Percentiles rank a stretch among this genome's conserved stretches.
These are phyloP conservation scores for Trichoderma hamatum DNA, from an alignment of 2,329 filamentous ascomycete species.

Conservation along the genomic window DNA sequence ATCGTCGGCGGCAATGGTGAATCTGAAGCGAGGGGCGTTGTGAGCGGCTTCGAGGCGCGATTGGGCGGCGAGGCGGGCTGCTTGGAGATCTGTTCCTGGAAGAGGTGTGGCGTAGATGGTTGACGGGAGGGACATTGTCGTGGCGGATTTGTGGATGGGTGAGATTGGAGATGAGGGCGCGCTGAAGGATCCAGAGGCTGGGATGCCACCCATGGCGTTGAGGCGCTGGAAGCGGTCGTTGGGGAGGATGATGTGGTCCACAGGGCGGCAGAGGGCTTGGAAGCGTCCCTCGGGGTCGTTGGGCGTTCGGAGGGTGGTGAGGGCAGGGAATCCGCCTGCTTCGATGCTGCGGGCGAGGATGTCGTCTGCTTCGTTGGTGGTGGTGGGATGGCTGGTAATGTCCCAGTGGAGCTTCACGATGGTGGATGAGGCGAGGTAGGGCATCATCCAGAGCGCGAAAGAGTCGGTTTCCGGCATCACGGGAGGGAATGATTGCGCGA, in stretches of 20 bases:
- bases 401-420: constrained; percentile 65
- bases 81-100: constrained; percentile 50
- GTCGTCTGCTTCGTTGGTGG: constrained; percentile 56
- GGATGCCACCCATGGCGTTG: constrained; percentile 9
- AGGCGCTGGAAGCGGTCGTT: constrained; percentile 48
- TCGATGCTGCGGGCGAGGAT: constrained; percentile 67
- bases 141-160: constrained; percentile 42
- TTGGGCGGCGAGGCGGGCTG: constrained; percentile 66
- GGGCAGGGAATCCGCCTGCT: constrained; percentile 63
- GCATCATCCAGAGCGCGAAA: constrained; percentile 62
- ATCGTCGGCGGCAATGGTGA: constrained; percentile 60
- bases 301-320: constrained; percentile 64
- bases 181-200: constrained; percentile 29
- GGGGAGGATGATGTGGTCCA: constrained; percentile 56
- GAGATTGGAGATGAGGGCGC: constrained; percentile 35
- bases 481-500: constrained; percentile 60
- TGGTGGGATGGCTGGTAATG: constrained; percentile 55
- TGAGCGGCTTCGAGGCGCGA: constrained; percentile 63
- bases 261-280: constrained; percentile 68
- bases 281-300: constrained; percentile 71
- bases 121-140: constrained; percentile 40
- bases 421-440: constrained; percentile 61
- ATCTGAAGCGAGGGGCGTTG: constrained; percentile 55
- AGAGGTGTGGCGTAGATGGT: constrained; percentile 31
- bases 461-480: constrained; percentile 58